Conservation (phyloP, 345 rosid species). For the Zanthoxylum bungeanum region DNA sequence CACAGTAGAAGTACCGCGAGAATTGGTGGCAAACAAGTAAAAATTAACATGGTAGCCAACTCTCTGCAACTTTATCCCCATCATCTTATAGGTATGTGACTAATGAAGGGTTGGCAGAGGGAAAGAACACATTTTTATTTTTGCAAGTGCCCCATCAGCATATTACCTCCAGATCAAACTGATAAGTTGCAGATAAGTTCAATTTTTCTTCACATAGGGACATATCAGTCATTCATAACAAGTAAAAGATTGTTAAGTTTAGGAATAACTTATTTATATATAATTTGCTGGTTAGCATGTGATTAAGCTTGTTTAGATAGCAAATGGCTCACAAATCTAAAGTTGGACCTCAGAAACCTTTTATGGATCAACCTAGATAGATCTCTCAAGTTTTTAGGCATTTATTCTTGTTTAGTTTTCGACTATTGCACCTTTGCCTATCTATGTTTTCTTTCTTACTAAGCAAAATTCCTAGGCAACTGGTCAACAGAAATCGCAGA, state of each 20-base stretch:
- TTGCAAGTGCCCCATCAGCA: not conserved
- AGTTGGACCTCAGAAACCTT: not conserved
- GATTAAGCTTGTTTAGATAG: not conserved
- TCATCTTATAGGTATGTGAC: not conserved
- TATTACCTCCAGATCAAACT: not conserved
- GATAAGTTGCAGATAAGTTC: not conserved
- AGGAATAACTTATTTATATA: not conserved
- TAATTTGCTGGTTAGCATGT: not conserved
- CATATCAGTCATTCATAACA: not conserved
- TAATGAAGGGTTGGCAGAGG: not conserved
- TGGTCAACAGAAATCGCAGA: not conserved
- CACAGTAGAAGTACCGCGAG: not conserved
- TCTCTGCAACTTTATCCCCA: not conserved
- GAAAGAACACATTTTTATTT: not conserved
- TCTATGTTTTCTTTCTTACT: not conserved
- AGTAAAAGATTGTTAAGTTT: not conserved
- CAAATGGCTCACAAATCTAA: not conserved
- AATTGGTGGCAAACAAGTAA: not conserved
- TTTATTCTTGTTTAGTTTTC: not conserved
- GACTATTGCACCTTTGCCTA: not conserved
- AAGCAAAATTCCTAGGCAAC: not conserved
- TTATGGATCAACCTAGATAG: not conserved
- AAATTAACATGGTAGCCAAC: not conserved
- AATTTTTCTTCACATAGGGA: not conserved
- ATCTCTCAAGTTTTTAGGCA: not conserved